A percentile compares a stretch with the other conserved stretches of the same genome.
phyloP scores from a whole-genome alignment of 176 grass and related monocot genomes.

The Alopecurus myosuroides region DNA sequence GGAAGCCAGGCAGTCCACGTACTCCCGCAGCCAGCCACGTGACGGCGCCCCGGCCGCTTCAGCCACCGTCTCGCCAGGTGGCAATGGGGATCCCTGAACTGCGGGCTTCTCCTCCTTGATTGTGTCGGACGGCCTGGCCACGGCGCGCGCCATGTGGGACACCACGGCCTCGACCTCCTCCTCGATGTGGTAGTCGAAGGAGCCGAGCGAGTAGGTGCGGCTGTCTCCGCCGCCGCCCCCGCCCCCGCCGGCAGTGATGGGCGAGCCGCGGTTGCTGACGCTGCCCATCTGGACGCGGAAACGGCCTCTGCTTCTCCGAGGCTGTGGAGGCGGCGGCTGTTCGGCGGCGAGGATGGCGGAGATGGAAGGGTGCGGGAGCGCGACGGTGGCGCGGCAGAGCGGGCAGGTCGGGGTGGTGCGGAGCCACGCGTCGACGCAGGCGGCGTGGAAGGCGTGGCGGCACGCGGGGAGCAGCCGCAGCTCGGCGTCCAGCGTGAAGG shows the following conservation, averaged over 20 bases:
- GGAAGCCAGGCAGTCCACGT: conserved; percentile 65
- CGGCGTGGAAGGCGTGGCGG: conserved; percentile 86
- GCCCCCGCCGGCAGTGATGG: background rate
- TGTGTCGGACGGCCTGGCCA: background rate
- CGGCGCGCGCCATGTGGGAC: conserved; percentile 29
- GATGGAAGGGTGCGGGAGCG: conserved; percentile 44
- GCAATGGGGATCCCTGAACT: background rate
- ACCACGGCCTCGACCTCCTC: conserved; percentile 90
- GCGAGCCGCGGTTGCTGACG: conserved; percentile 52
- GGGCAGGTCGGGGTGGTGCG: conserved; percentile 79
- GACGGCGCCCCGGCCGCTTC: conserved; percentile 40
- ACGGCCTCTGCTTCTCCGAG: background rate
- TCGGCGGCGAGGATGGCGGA: conserved; percentile 39
- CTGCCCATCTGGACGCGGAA: conserved; percentile 84
- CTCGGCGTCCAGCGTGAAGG: conserved; percentile 67
- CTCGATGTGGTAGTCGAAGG: conserved; percentile 85
- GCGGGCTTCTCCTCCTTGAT: conserved; percentile 34
- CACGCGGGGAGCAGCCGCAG: conserved; percentile 85
- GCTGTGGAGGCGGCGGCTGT: background rate
- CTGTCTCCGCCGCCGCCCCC: conserved; percentile 15
- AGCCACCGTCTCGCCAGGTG: conserved; percentile 51
- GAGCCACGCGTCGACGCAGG: conserved; percentile 88
- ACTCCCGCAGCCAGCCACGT: conserved; percentile 76
- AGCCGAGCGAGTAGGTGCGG: conserved; percentile 69
- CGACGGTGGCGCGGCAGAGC: conserved; percentile 76